Conservation (phyloP, 148 eudicot species). For the Silene latifolia region DNA sequence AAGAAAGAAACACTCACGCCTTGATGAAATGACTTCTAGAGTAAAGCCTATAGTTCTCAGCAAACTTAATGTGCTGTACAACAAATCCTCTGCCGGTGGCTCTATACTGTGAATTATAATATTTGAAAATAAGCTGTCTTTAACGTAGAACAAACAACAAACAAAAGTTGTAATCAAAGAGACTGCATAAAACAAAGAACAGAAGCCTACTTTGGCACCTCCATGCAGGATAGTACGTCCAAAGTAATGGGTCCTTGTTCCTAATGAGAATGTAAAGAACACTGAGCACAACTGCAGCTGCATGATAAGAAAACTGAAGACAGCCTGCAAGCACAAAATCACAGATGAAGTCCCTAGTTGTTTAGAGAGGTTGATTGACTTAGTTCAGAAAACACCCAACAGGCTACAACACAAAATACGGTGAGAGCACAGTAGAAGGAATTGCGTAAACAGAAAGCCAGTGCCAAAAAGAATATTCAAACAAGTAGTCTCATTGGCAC, state of each 20-base stretch:
- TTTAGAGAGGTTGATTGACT: not conserved
- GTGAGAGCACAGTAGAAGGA: not conserved
- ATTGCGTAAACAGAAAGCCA: not conserved
- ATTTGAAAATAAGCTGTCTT: constrained; percentile 9
- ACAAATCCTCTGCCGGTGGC: constrained; percentile 98
- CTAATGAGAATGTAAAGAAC: constrained; percentile 91
- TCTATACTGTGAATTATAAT: constrained; percentile 55
- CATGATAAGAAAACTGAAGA: constrained; percentile 86
- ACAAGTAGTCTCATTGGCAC: not conserved
- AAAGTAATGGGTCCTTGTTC: constrained; percentile 94
- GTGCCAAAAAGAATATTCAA: not conserved
- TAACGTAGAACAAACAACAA: constrained; percentile 2
- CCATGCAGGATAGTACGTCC: constrained; percentile 95
- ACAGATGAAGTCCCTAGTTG: not conserved
- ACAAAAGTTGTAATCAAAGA: not conserved
- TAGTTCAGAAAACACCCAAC: not conserved
- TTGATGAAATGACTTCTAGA: constrained; percentile 94
- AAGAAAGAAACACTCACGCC: constrained; percentile 53
- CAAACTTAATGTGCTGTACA: constrained; percentile 90
- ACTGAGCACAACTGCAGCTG: constrained; percentile 93
- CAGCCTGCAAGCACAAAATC: constrained; percentile 51
- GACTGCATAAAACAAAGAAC: not conserved
- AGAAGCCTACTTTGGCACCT: constrained; percentile 72
- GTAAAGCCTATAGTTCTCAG: constrained; percentile 92
- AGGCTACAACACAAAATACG: not conserved